Base-by-base conservation (phyloP, 2,329 filamentous ascomycete genomes). In the Hawksworthiomyces lignivorus region DNA sequence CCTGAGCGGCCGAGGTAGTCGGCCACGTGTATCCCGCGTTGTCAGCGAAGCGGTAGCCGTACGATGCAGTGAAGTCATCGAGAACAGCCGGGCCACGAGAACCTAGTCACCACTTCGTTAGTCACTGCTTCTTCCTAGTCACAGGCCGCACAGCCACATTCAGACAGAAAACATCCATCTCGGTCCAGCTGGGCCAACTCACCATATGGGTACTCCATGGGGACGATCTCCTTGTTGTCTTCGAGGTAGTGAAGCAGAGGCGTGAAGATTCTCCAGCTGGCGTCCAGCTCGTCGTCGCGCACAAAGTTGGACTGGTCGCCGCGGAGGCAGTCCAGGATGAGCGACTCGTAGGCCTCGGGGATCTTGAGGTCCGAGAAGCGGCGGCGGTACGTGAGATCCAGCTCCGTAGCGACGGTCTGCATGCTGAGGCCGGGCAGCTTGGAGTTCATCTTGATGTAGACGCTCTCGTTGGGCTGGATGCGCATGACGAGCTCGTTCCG, bases 381-480 rank as follows among this genome's bases (percentile, higher is more conserved):
- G 65, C 92, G 83, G 62, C 94, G 82, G 75, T 98, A 98, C 50
- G 94, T 98, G 54, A 98, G 79, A 61, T 98, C 92, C 47, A 98
- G 84, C 72, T 98, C 92, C 47, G 92, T 98, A 55, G 96, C 87
- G 29, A 97, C 92, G 11, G 92, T 98, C 75, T 98, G 92, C 89
- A 97, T 98, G 73, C 88, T 97, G 57, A 98, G 74, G 56, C 92
- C 92, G 17, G 92, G 94, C 46, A 98, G 75, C 76, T 98, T 98
- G 22, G 90, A 97, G 82, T 98, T 98, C 92, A 98, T 98, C 81
- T 98, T 98, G 67, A 97, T 94, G 72, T 98, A 98, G 53, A 98
- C 89, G 62, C 87, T 94, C 76, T 98, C 92, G 71, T 98, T 98
- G 56, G 92, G 92, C 73, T 98, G 92, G 52, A 98, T 94, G 54